phyloP scores from a whole-genome alignment of 2,329 filamentous ascomycete species.

The Exophiala sp. region DNA sequence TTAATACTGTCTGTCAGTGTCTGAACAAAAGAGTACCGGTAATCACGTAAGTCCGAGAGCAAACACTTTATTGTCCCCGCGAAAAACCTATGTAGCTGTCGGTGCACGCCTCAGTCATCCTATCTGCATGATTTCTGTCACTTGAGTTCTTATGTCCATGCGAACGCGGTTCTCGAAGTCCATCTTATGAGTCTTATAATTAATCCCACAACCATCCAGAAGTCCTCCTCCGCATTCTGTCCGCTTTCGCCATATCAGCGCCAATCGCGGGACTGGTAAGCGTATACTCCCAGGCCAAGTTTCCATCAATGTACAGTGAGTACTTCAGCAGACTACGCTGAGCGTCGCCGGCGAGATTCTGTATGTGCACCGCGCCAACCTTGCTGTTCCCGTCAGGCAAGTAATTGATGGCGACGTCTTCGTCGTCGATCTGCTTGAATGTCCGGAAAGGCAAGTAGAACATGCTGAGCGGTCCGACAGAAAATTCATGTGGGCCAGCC shows the following conservation, averaged over 20 bases:
- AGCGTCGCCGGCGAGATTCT: constrained; percentile 45
- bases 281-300: constrained; percentile 66
- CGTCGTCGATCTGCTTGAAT: constrained; percentile 74
- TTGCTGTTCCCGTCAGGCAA: constrained; percentile 81
- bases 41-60: no score
- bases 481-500: constrained; percentile 74
- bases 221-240: neutral
- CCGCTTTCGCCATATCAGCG: neutral
- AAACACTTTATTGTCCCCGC: no score
- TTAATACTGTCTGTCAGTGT: no score
- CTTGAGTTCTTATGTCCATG: no score
- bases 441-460: constrained; percentile 85
- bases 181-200: neutral
- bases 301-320: constrained; percentile 75
- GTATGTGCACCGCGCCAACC: constrained; percentile 79
- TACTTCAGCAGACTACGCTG: constrained; percentile 68
- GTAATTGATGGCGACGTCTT: constrained; percentile 82
- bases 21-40: no score
- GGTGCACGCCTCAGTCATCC: no score
- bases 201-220: constrained; percentile 6
- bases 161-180: no score
- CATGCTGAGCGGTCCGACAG: constrained; percentile 84
- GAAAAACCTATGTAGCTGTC: no score
- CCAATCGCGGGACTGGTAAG: constrained; percentile 35
- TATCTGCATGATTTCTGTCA: no score